Conservation (phyloP, 345 rosid species). For the Dipteronia dyeriana region DNA sequence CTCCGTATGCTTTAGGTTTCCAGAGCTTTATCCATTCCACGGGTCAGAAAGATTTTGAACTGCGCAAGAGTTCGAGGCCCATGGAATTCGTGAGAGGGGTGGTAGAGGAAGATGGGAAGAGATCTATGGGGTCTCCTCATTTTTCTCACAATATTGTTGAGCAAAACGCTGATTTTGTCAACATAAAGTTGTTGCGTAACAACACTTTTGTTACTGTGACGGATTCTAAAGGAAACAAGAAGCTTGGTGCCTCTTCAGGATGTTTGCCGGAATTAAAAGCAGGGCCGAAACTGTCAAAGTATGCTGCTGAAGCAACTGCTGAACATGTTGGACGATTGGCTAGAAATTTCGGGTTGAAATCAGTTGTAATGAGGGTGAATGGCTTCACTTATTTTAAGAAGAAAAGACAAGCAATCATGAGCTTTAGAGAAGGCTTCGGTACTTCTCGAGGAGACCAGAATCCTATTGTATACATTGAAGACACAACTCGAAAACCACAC, state of each 20-base stretch:
- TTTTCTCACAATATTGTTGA: conserved; percentile 34
- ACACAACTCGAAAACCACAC: conserved; percentile 76
- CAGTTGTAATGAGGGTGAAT: conserved; percentile 80
- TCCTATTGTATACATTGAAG: conserved; percentile 77
- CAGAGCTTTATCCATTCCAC: conserved; percentile 36
- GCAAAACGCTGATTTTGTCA: conserved; percentile 62
- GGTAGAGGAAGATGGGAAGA: conserved; percentile 42
- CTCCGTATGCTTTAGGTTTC: conserved; percentile 32
- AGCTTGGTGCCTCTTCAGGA: conserved; percentile 60
- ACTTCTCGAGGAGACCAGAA: conserved; percentile 44
- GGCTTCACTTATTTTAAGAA: conserved; percentile 78
- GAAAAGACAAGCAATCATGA: conserved; percentile 78
- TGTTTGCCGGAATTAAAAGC: conserved; percentile 56
- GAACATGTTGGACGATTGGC: conserved; percentile 74
- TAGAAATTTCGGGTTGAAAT: conserved; percentile 67
- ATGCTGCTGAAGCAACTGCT: conserved; percentile 89
- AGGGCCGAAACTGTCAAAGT: conserved; percentile 57
- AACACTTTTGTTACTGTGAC: conserved; percentile 79
- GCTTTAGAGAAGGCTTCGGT: conserved; percentile 73
- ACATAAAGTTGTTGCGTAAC: conserved; percentile 70
- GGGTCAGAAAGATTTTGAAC: conserved; percentile 29
- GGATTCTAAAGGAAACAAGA: conserved; percentile 78
- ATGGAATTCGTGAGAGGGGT: conserved; percentile 55
- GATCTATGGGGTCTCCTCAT: conserved; percentile 18
- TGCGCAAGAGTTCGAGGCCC: conserved; percentile 25